phyloP scores from a whole-genome alignment of 2,329 filamentous ascomycete species.

The Paraphoma chrysanthemicola region DNA sequence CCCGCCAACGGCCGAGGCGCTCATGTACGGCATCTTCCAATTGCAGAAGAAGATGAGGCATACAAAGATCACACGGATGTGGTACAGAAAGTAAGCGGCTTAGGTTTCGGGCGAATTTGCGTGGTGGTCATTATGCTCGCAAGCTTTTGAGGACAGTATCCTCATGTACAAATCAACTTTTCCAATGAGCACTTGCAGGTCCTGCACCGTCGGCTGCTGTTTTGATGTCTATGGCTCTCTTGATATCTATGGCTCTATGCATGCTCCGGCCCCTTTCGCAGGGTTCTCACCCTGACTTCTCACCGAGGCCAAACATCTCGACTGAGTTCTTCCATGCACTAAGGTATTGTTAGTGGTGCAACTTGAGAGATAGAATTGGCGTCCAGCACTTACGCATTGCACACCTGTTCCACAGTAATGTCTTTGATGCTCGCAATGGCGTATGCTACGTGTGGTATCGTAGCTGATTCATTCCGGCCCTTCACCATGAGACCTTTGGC shows the following conservation, averaged over 20 bases:
- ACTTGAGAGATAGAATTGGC: neutral
- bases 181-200: neutral
- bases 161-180: slow-evolving; percentile 29
- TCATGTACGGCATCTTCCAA: slow-evolving; percentile 73
- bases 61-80: slow-evolving; percentile 63
- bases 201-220: neutral
- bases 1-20: slow-evolving; percentile 61
- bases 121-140: slow-evolving; percentile 26
- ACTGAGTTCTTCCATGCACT: slow-evolving; percentile 50
- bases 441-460: slow-evolving; percentile 84
- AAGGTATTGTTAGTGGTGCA: slow-evolving; percentile 3
- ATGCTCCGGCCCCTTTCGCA: neutral
- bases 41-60: slow-evolving; percentile 79
- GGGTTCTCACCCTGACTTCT: slow-evolving; percentile 17
- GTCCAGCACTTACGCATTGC: slow-evolving; percentile 68
- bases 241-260: slow-evolving; percentile 1
- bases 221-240: neutral
- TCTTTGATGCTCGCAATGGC: slow-evolving; percentile 88
- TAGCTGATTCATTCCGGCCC: slow-evolving; percentile 90
- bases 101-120: slow-evolving; percentile 14
- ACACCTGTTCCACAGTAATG: slow-evolving; percentile 79
- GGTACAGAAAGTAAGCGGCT: slow-evolving; percentile 60
- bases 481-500: slow-evolving; percentile 87
- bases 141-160: slow-evolving; percentile 21
- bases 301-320: slow-evolving; percentile 49